These are phyloP conservation scores for Penicillium pancosmium DNA, from an alignment of 495 filamentous ascomycete genomes.

Conservation along the genomic window DNA sequence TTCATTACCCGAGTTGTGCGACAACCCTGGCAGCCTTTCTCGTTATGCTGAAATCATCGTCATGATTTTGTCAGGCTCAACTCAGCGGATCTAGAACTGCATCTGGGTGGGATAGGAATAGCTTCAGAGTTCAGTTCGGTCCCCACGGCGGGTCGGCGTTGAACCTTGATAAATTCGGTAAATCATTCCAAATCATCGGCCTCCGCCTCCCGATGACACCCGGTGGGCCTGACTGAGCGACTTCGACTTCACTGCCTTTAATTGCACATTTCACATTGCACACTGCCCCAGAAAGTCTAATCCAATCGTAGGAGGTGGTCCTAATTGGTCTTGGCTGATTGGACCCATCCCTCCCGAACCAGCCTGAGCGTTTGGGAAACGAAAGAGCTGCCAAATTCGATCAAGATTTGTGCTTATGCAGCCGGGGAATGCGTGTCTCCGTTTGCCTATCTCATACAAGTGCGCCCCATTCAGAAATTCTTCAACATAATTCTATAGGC, in stretches of 20 bases:
- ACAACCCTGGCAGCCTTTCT: no score
- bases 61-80: no score
- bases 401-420: background rate
- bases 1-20: no score
- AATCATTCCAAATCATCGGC: background rate
- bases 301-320: background rate
- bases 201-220: background rate
- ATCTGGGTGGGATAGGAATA: no score
- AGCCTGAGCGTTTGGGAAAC: background rate
- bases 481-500: background rate
- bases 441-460: slow-evolving; percentile 5
- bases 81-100: no score
- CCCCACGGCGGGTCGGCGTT: background rate
- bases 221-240: no score
- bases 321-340: background rate
- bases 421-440: background rate
- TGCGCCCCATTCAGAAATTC: background rate
- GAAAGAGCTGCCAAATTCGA: background rate
- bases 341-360: background rate
- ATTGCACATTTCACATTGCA: no score
- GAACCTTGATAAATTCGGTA: background rate
- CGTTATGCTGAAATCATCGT: no score
- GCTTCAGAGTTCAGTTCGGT: background rate
- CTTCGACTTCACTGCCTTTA: no score
- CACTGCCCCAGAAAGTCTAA: background rate